Evolutionary conservation across 1,284 basidiomycete genomes (phyloP).

Genomic region (Psilocybe mexicana): DNA sequence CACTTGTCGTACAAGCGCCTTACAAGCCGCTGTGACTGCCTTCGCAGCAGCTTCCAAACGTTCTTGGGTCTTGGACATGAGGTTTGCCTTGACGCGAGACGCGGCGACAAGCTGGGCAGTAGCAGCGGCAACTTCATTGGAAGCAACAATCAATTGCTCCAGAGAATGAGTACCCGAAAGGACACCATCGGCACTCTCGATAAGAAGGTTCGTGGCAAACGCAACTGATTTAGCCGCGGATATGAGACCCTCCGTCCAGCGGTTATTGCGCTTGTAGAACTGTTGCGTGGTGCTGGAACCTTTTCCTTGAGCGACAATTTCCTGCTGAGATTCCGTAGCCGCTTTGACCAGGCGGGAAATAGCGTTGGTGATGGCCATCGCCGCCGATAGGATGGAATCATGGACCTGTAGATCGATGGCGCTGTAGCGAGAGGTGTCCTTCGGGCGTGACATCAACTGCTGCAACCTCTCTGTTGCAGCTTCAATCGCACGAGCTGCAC

Average conservation of each 20-base stretch:
- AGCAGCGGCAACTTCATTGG: slow-evolving; percentile 95
- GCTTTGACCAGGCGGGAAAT: slow-evolving; percentile 95
- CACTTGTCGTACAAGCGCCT: slow-evolving; percentile 94
- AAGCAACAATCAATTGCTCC: slow-evolving; percentile 98
- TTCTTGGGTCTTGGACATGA: slow-evolving; percentile 99
- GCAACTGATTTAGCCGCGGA: slow-evolving; percentile 98
- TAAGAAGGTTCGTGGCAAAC: slow-evolving; percentile 94
- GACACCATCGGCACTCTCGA: slow-evolving; percentile 97
- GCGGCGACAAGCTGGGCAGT: slow-evolving; percentile 99
- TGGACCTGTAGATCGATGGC: slow-evolving; percentile 96
- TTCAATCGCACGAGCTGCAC: slow-evolving; percentile 93
- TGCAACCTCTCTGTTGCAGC: slow-evolving; percentile 89
- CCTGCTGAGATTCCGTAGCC: slow-evolving; percentile 96
- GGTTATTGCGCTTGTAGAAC: slow-evolving; percentile 99
- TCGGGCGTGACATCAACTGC: slow-evolving; percentile 87
- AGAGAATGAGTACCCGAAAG: slow-evolving; percentile 94
- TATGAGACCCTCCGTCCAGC: slow-evolving; percentile 99
- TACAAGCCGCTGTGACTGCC: slow-evolving; percentile 98
- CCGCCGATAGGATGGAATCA: slow-evolving; percentile 93
- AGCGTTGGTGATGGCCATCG: slow-evolving; percentile 93
- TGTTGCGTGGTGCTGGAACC: slow-evolving; percentile 91
- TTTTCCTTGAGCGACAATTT: slow-evolving; percentile 95
- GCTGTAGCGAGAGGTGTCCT: slow-evolving; percentile 81
- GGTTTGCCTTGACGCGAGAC: slow-evolving; percentile 95
- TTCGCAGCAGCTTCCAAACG: slow-evolving; percentile 95